A percentile compares a stretch with the other conserved stretches of the same genome.
These are phyloP conservation scores for Gamsiella multidivaricata DNA, from an alignment of 192 early-diverging fungal genomes.

Conservation along the genomic window DNA sequence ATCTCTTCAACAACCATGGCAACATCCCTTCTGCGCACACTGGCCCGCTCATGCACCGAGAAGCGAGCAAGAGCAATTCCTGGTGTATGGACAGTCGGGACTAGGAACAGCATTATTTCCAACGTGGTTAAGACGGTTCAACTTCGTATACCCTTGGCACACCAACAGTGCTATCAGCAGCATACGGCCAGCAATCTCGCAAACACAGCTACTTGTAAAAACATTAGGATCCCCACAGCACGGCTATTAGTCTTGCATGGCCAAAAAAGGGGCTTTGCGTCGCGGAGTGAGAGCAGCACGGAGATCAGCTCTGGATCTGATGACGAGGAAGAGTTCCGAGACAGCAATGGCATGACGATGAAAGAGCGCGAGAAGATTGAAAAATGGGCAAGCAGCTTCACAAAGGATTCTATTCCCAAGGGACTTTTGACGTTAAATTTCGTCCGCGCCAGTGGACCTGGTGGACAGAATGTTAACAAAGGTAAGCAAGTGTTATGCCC, in stretches of 20 bases:
- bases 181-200: no score
- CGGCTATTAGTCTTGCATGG: neutral
- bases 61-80: no score
- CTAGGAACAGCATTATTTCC: no score
- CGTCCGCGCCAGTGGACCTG: constrained; percentile 83
- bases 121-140: no score
- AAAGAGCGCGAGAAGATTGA: constrained; percentile 46
- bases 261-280: constrained; percentile 17
- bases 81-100: no score
- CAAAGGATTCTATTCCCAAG: constrained; percentile 69
- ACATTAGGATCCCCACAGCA: no score
- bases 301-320: neutral
- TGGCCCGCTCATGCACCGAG: no score
- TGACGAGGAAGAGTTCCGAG: constrained; percentile 27
- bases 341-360: constrained; percentile 48
- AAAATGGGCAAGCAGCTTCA: constrained; percentile 61
- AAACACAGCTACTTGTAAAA: no score
- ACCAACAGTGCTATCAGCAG: no score
- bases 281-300: neutral
- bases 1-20: no score
- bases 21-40: no score
- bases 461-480: constrained; percentile 96
- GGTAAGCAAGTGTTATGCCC: constrained; percentile 60
- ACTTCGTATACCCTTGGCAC: no score
- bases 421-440: constrained; percentile 68